These are phyloP conservation scores for Styphnolobium japonicum DNA, from an alignment of 306 rosid genomes.

Conservation along the genomic window DNA sequence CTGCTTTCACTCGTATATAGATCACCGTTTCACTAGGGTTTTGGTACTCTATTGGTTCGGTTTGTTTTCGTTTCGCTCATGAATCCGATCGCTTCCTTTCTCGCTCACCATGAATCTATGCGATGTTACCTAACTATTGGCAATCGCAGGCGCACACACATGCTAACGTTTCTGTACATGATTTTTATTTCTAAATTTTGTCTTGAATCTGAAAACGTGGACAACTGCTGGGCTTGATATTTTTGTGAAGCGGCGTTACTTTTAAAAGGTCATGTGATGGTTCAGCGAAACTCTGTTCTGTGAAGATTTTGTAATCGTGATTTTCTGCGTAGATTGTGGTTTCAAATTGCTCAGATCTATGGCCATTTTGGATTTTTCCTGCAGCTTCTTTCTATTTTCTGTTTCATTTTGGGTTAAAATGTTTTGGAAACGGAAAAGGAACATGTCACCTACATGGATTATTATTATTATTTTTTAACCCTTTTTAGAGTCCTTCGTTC, in stretches of 20 bases:
- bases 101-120: background rate
- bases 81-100: background rate
- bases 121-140: background rate
- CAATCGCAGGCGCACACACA: background rate
- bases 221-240: background rate
- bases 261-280: background rate
- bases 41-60: background rate
- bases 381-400: background rate
- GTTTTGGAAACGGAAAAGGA: slow-evolving; percentile 2
- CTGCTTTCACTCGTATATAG: slow-evolving; percentile 12
- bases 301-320: background rate
- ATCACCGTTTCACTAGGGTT: background rate
- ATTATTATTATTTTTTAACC: background rate
- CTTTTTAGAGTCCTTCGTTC: background rate
- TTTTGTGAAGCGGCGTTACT: background rate
- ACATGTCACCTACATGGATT: background rate
- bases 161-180: background rate
- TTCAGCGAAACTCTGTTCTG: slow-evolving; percentile 1
- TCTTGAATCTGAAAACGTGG: background rate
- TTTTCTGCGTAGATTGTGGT: background rate
- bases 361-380: background rate
- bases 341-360: slow-evolving; percentile 20
- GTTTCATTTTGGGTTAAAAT: background rate
- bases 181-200: background rate
- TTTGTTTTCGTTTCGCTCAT: background rate